A percentile compares a stretch with the other conserved stretches of the same genome.
These are phyloP conservation scores for Pichia paraexigua DNA, from an alignment of 805 yeast species.

Conservation along the genomic window DNA sequence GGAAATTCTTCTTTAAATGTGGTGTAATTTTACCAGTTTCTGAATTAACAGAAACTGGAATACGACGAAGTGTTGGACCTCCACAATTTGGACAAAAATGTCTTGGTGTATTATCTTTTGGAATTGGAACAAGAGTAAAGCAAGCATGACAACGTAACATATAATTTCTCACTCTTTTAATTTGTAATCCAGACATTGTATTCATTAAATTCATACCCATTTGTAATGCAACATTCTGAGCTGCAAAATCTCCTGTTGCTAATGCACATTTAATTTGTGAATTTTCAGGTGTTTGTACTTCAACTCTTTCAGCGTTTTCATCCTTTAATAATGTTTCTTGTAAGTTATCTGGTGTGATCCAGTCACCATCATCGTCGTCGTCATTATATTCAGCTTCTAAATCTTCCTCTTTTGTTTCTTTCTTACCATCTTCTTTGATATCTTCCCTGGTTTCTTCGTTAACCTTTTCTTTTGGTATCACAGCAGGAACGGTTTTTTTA, in stretches of 20 bases:
- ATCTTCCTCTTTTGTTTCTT: conserved; percentile 9
- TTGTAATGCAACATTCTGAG: conserved; percentile 91
- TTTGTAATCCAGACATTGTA: conserved; percentile 73
- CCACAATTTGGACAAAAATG: conserved; percentile 97
- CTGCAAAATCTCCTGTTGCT: conserved; percentile 95
- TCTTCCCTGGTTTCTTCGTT: conserved; percentile 6
- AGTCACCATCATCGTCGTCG: conserved; percentile 75
- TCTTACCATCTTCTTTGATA: conserved; percentile 10
- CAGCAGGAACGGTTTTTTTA: not conserved
- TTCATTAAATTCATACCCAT: conserved; percentile 84
- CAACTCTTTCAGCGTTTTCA: conserved; percentile 48
- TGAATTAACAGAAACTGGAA: conserved; percentile 80
- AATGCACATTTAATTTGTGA: conserved; percentile 63
- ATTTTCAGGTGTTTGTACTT: conserved; percentile 6
- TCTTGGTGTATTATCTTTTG: conserved; percentile 64
- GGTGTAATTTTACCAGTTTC: conserved; percentile 77
- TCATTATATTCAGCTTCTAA: conserved; percentile 41
- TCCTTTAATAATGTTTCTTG: conserved; percentile 62
- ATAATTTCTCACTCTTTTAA: conserved; percentile 77
- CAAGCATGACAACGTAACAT: conserved; percentile 98
- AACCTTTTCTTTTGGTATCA: conserved; percentile 1
- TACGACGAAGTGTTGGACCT: conserved; percentile 80
- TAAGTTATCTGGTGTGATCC: conserved; percentile 90
- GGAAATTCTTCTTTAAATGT: conserved; percentile 83
- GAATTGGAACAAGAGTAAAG: conserved; percentile 72